Evolutionary conservation across 352 stramenopile genomes (phyloP).

Genomic region (Phytophthora ramorum): DNA sequence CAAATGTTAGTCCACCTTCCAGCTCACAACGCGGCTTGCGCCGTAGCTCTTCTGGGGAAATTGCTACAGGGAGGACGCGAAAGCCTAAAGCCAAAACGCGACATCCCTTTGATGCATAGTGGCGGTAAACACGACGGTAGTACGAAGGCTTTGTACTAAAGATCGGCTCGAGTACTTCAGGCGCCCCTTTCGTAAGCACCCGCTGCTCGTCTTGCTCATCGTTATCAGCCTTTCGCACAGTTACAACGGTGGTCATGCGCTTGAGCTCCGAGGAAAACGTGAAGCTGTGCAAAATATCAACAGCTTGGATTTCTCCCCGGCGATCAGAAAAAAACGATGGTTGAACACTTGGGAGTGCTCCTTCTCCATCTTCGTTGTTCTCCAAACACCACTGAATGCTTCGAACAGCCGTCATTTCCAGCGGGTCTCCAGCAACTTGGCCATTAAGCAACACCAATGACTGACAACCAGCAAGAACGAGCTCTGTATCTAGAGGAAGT

Average conservation of each 20-base stretch:
- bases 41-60: conserved; percentile 64
- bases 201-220: conserved; percentile 82
- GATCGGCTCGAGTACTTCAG: conserved; percentile 92
- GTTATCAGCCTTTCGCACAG: conserved; percentile 76
- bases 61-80: conserved; percentile 80
- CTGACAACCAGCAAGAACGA: conserved; percentile 94
- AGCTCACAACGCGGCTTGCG: conserved; percentile 85
- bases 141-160: conserved; percentile 90
- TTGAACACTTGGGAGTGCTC: conserved; percentile 28
- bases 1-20: conserved; percentile 95
- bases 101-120: conserved; percentile 82
- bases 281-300: conserved; percentile 96
- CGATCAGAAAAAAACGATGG: conserved; percentile 43
- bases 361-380: conserved; percentile 45
- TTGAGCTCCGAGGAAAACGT: conserved; percentile 97
- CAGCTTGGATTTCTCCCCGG: conserved; percentile 74
- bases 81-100: conserved; percentile 97
- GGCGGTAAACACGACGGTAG: conserved; percentile 90
- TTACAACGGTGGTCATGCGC: conserved; percentile 97
- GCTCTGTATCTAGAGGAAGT: conserved; percentile 90
- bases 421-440: conserved; percentile 95
- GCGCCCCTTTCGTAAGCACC: conserved; percentile 97
- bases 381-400: conserved; percentile 74
- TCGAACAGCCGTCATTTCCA: conserved; percentile 97
- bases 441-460: conserved; percentile 97